A percentile compares a stretch with the other conserved stretches of the same genome.
These are phyloP conservation scores for Leptographium radiaticola DNA, from an alignment of 2,329 filamentous ascomycete genomes.

Conservation along the genomic window DNA sequence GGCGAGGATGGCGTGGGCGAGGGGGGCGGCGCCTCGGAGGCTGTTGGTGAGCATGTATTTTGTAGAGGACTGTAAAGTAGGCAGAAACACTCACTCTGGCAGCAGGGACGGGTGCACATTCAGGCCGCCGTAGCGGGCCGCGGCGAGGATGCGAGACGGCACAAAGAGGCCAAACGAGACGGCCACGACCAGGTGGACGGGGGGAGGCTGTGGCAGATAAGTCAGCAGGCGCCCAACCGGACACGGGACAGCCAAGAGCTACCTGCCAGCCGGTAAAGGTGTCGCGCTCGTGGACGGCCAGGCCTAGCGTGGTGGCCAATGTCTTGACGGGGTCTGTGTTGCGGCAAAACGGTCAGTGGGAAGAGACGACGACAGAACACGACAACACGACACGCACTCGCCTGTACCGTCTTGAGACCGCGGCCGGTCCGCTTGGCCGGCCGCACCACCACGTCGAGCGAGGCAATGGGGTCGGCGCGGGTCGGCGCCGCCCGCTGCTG, in stretches of 20 bases:
- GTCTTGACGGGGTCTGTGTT: constrained; percentile 50
- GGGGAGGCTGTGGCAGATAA: constrained; percentile 10
- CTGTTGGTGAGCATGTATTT: constrained; percentile 25
- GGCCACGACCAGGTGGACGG: constrained; percentile 68
- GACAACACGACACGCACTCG: constrained; percentile 35
- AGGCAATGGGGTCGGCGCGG: constrained; percentile 46
- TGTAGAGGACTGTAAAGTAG: not conserved
- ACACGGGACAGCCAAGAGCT: constrained; percentile 15
- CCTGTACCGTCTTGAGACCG: constrained; percentile 51
- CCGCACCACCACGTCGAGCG: constrained; percentile 75
- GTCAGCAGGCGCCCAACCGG: constrained; percentile 6
- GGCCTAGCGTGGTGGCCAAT: constrained; percentile 46
- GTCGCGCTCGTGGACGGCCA: constrained; percentile 62
- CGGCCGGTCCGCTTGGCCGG: constrained; percentile 68
- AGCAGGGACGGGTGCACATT: constrained; percentile 91
- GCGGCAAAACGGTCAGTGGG: not conserved
- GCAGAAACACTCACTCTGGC: constrained; percentile 49
- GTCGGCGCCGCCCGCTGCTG: constrained; percentile 1
- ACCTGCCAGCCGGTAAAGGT: constrained; percentile 76
- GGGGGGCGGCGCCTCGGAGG: constrained; percentile 72
- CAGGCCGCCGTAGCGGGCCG: constrained; percentile 68
- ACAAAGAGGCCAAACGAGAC: constrained; percentile 93
- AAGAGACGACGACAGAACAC: not conserved
- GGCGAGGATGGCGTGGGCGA: constrained; percentile 70
- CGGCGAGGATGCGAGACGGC: constrained; percentile 57